Conservation (phyloP, 768 basidiomycete species). For the Phlegmacium glaucopus region DNA sequence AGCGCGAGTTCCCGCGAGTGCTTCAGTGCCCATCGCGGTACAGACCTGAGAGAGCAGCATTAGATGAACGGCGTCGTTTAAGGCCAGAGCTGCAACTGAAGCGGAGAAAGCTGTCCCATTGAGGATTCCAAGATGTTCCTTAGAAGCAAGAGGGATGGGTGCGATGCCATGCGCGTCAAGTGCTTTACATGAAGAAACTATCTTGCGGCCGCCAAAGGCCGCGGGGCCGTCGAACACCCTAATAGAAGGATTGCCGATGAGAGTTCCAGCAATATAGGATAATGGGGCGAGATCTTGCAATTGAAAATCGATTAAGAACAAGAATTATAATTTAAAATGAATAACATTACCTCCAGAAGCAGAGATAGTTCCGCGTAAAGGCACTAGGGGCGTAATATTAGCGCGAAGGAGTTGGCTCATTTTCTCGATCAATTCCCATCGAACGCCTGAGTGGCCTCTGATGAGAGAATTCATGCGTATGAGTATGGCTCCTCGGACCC, state of each 20-base stretch:
- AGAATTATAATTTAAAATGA: slow-evolving; percentile 3
- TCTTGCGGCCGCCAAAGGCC: slow-evolving; percentile 44
- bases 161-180: slow-evolving; percentile 56
- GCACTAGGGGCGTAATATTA: slow-evolving; percentile 77
- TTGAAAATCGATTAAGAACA: slow-evolving; percentile 11
- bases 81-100: slow-evolving; percentile 69
- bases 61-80: slow-evolving; percentile 69
- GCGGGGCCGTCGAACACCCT: slow-evolving; percentile 60
- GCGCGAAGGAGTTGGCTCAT: slow-evolving; percentile 70
- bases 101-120: slow-evolving; percentile 89
- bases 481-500: slow-evolving; percentile 86
- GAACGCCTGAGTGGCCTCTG: slow-evolving; percentile 84
- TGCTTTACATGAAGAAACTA: slow-evolving; percentile 54
- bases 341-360: slow-evolving; percentile 65
- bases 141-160: slow-evolving; percentile 65
- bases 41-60: slow-evolving; percentile 65
- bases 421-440: slow-evolving; percentile 75
- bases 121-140: slow-evolving; percentile 77
- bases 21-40: slow-evolving; percentile 84
- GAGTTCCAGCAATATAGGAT: slow-evolving; percentile 77
- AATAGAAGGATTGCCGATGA: slow-evolving; percentile 79
- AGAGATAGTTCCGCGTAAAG: slow-evolving; percentile 79
- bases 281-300: slow-evolving; percentile 78
- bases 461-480: slow-evolving; percentile 88
- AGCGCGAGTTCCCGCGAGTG: slow-evolving; percentile 67